phyloP scores from a whole-genome alignment of 2,329 filamentous ascomycete species.

The Orbilia javanica region DNA sequence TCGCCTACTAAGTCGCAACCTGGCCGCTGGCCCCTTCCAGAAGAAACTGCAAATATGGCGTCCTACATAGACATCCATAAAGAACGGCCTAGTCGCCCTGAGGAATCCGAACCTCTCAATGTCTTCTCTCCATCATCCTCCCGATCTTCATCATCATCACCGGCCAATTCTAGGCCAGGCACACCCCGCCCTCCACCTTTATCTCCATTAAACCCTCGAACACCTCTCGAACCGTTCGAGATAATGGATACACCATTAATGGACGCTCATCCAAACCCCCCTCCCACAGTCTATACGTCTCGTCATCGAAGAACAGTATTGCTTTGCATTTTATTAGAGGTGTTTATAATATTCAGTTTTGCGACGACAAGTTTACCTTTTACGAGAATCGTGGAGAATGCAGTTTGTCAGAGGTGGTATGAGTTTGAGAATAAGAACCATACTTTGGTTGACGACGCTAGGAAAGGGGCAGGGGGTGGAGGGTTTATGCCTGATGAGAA shows the following conservation, averaged over 20 bases:
- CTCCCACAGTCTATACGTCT: conserved; percentile 32
- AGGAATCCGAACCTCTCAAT: conserved; percentile 19
- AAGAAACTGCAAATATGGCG: background rate
- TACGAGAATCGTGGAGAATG: conserved; percentile 51
- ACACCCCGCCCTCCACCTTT: conserved; percentile 2
- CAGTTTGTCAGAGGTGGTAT: conserved; percentile 56
- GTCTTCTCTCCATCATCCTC: background rate
- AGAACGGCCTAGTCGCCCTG: background rate
- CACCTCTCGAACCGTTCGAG: conserved; percentile 43
- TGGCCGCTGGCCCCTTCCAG: background rate
- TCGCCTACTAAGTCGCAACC: background rate
- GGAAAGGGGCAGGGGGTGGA: conserved; percentile 1
- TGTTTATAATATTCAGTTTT: conserved; percentile 50
- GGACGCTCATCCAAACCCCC: background rate
- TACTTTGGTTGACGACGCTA: conserved; percentile 19
- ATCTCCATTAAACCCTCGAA: conserved; percentile 1
- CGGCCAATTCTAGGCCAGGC: background rate
- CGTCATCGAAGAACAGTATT: conserved; percentile 34
- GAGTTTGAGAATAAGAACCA: conserved; percentile 23
- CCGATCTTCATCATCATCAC: background rate
- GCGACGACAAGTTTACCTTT: conserved; percentile 46
- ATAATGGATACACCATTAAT: conserved; percentile 51
- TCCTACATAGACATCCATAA: conserved; percentile 23
- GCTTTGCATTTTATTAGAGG: conserved; percentile 46
- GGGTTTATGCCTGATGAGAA: conserved; percentile 32